phyloP scores from a whole-genome alignment of 192 early-diverging fungal species.

The Mortierella claussenii region DNA sequence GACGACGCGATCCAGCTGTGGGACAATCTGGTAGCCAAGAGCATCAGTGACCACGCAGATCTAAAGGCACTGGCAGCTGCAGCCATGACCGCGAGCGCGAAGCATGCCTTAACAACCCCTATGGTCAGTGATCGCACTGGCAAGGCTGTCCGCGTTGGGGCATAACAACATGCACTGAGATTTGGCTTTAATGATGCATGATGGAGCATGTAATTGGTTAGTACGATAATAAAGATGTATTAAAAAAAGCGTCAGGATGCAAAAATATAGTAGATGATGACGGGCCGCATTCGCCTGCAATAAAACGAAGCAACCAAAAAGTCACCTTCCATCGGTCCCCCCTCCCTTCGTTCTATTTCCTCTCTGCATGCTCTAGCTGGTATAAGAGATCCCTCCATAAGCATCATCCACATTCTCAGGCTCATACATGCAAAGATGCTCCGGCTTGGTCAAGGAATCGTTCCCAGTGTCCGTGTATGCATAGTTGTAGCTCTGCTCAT shows the following conservation, averaged over 20 bases:
- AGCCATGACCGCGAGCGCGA: background rate
- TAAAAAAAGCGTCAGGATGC: background rate
- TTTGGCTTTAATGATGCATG: background rate
- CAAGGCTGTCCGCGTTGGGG: conserved; percentile 1
- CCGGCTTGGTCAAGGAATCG: conserved; percentile 59
- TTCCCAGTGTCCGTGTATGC: conserved; percentile 55
- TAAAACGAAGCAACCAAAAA: background rate
- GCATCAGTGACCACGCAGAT: background rate
- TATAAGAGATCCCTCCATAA: conserved; percentile 39
- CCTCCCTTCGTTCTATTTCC: background rate
- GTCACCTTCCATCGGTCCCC: background rate
- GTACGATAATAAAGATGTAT: background rate
- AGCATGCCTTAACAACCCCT: background rate
- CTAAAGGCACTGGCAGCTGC: background rate
- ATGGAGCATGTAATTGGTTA: background rate
- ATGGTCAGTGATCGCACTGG: too few species aligned
- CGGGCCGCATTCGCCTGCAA: too few species aligned
- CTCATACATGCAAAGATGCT: conserved; percentile 70
- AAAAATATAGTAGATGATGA: too few species aligned
- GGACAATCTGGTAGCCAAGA: conserved; percentile 12
- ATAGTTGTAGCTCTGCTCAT: conserved; percentile 93
- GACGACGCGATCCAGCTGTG: conserved; percentile 20
- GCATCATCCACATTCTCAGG: conserved; percentile 55
- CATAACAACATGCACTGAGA: background rate
- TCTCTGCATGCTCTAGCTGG: conserved; percentile 22